Base-by-base conservation (phyloP, 768 basidiomycete species). In the Albatrellus ellisii region DNA sequence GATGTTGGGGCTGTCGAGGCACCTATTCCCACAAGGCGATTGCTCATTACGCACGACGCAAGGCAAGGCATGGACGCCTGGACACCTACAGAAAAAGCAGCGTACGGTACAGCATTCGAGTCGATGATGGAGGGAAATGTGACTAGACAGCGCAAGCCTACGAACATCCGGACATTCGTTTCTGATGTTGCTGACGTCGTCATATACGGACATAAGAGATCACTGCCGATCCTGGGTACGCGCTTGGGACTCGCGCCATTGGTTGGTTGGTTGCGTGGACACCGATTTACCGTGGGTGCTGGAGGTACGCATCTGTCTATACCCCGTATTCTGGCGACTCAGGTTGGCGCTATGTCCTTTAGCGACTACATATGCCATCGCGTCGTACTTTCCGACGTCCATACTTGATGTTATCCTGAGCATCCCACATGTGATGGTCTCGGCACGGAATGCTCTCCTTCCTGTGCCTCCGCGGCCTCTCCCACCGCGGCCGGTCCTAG, bases 251-350 rank as follows among this genome's bases (percentile, higher is more conserved):
- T 75, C 6, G 73, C 75, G 1, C 62, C 64, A 32, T 25, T 74
- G 20, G 63, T 64, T 43, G 69, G 75, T 48, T 75, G 75, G 68
- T 51, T 79, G 21, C 67, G 71, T 25, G 83, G 85, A 2, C 73
- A 83, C 41, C 60, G 82, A 27, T 73, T 84, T 52, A 70, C 75
- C 15, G 62, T 89, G 42, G 87, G 87, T 44, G 79, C 87, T 39
- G 87, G 86, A 59, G 83, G 85, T 88, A 53, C 52, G 72, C 60
- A 15, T 25, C 0, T 20, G 17, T 41, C 12, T 36, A 24, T 25
- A 20, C 28, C 20, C 22, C 14, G 29, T 18, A 20, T 8, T 15
- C 24, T 15, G 24, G 34, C 26, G n/a, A 39, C 31, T 35, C 6
- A 36, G 9, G 46, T 49, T 20, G n/a, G n/a, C n/a, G 25, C 21